Evolutionary conservation across 2,329 filamentous ascomycete species (phyloP).

Genomic region (Corynespora cassiicola): DNA sequence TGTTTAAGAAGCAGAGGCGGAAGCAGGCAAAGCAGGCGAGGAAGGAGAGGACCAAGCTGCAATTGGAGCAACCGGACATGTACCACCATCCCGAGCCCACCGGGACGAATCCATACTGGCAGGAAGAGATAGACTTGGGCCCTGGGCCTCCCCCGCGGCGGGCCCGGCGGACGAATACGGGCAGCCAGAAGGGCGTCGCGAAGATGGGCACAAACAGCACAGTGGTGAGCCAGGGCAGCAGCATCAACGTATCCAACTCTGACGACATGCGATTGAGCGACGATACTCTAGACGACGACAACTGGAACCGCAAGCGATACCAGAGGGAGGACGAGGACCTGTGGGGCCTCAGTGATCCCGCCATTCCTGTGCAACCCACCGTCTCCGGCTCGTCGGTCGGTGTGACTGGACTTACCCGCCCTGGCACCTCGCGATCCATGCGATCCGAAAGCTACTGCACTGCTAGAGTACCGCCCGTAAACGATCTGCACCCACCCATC

Average conservation of each 20-base stretch:
- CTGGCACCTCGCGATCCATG: constrained; percentile 36
- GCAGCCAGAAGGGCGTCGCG: constrained; percentile 63
- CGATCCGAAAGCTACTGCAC: constrained; percentile 45
- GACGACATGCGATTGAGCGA: constrained; percentile 37
- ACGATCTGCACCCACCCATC: constrained; percentile 85
- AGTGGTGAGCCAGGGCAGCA: constrained; percentile 52
- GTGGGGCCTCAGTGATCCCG: constrained; percentile 70
- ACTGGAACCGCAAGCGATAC: constrained; percentile 80
- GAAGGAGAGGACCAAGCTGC: constrained; percentile 68
- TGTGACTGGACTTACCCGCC: constrained; percentile 32
- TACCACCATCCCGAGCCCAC: constrained; percentile 85
- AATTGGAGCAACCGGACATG: constrained; percentile 72
- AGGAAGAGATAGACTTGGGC: constrained; percentile 83
- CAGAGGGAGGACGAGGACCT: constrained; percentile 88
- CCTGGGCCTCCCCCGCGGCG: constrained; percentile 72
- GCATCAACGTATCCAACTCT: constrained; percentile 32
- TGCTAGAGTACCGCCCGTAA: constrained; percentile 71
- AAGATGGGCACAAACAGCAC: constrained; percentile 61
- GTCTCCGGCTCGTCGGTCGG: constrained; percentile 39
- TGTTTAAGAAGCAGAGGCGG: constrained; percentile 72
- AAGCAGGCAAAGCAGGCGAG: constrained; percentile 73
- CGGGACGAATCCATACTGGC: constrained; percentile 88
- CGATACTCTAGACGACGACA: constrained; percentile 50
- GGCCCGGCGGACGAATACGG: constrained; percentile 62
- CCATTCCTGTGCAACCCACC: constrained; percentile 37